Evolutionary conservation across 768 basidiomycete genomes (phyloP).

Genomic region (Russula virescens): DNA sequence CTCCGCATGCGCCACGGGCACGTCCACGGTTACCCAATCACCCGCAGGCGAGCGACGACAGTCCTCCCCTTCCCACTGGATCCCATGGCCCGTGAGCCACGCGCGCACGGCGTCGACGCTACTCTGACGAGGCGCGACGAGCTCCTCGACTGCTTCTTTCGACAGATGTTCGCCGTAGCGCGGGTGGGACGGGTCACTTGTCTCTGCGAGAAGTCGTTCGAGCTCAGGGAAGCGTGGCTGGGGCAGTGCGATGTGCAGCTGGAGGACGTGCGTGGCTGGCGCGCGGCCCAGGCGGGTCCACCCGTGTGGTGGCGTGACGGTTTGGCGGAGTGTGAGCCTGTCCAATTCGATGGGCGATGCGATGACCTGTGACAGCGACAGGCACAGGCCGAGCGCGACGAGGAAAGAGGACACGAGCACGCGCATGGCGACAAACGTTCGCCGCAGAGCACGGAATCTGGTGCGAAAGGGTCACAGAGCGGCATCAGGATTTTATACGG

Average conservation of each 20-base stretch:
- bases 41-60: constrained; percentile 49
- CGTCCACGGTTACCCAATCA: constrained; percentile 54
- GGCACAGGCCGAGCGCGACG: neutral
- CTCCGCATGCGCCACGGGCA: constrained; percentile 51
- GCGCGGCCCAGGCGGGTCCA: constrained; percentile 44
- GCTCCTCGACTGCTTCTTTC: constrained; percentile 51
- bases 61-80: constrained; percentile 42
- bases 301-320: constrained; percentile 39
- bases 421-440: neutral
- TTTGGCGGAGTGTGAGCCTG: constrained; percentile 41
- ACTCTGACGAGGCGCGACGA: constrained; percentile 49
- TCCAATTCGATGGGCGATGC: neutral
- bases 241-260: constrained; percentile 38
- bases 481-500: neutral
- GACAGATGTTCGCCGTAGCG: constrained; percentile 37
- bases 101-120: constrained; percentile 44
- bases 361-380: neutral
- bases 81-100: constrained; percentile 50
- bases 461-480: neutral
- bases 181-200: constrained; percentile 26
- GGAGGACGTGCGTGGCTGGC: constrained; percentile 41
- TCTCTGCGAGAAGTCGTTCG: constrained; percentile 27
- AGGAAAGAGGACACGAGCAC: neutral
- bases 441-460: too few species aligned
- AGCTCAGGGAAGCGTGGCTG: constrained; percentile 26